Percentiles rank a stretch among this genome's conserved stretches.
Evolutionary conservation across 2,329 filamentous ascomycete genomes (phyloP).

Genomic region (Aspergillus pseudoterreus): DNA sequence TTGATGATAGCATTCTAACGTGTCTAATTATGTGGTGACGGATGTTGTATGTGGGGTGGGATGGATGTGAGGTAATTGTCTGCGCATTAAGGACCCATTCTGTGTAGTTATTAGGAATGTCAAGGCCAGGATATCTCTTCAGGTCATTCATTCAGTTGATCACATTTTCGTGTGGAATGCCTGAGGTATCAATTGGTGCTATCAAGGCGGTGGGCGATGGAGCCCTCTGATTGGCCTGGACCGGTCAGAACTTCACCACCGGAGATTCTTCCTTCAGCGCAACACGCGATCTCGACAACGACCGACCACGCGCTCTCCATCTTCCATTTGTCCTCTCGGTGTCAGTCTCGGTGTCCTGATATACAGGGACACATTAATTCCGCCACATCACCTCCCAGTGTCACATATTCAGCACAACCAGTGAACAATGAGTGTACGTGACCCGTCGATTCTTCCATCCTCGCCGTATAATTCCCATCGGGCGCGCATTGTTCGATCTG

Average conservation of each 20-base stretch:
- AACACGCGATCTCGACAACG: slow-evolving; percentile 2
- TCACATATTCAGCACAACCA: slow-evolving; percentile 8
- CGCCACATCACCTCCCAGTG: background rate
- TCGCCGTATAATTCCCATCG: slow-evolving; percentile 19
- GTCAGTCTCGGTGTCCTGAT: background rate
- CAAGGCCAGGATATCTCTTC: background rate
- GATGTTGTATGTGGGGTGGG: background rate
- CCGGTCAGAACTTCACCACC: slow-evolving; percentile 34
- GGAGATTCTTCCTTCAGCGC: slow-evolving; percentile 5
- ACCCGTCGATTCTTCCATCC: slow-evolving; percentile 3
- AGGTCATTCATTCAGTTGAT: no score
- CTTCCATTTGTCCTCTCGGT: background rate
- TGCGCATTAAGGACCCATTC: no score
- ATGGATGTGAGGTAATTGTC: background rate
- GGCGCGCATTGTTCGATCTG: no score
- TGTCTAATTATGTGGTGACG: slow-evolving; percentile 9
- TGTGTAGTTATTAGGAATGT: background rate
- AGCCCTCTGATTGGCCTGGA: slow-evolving; percentile 25
- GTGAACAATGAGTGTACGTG: slow-evolving; percentile 33
- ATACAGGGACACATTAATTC: background rate
- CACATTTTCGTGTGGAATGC: background rate
- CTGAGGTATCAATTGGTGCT: background rate
- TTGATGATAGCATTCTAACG: slow-evolving; percentile 8
- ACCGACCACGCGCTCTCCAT: background rate
- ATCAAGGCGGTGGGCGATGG: slow-evolving; percentile 22